Evolutionary conservation across 116 monocot species (phyloP).

Genomic region (Cymodocea nodosa): DNA sequence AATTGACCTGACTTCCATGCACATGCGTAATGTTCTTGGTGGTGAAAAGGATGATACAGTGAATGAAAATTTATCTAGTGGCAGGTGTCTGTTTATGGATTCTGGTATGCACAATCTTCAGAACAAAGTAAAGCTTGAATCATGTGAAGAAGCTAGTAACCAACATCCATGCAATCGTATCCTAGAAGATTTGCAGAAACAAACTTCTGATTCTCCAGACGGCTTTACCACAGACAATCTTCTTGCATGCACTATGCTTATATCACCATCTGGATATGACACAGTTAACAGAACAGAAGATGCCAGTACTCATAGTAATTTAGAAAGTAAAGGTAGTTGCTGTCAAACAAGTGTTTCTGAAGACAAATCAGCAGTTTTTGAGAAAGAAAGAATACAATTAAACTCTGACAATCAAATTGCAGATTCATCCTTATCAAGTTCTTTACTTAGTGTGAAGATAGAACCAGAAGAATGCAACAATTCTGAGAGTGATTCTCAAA

Average conservation of each 20-base stretch:
- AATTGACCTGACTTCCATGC: neutral
- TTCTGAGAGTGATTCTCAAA: neutral
- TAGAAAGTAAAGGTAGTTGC: neutral
- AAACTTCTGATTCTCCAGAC: neutral
- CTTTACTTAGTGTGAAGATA: constrained; percentile 4
- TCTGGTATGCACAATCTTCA: neutral
- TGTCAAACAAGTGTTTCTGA: neutral
- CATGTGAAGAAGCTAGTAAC: neutral
- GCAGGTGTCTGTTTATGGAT: neutral
- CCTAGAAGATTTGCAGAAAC: neutral
- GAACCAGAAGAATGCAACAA: neutral
- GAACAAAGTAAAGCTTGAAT: constrained; percentile 4
- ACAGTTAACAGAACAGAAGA: neutral
- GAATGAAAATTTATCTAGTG: neutral
- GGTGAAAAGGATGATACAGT: neutral
- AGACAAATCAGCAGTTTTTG: neutral
- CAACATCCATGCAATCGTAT: neutral
- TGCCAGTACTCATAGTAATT: neutral
- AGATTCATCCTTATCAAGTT: neutral
- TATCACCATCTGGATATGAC: neutral
- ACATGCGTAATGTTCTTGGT: neutral
- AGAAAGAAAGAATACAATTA: constrained; percentile 2
- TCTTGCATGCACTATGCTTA: neutral
- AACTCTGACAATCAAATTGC: neutral
- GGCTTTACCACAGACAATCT: neutral